phyloP scores from a whole-genome alignment of 352 stramenopile species.

The Globisporangium apiculatum region DNA sequence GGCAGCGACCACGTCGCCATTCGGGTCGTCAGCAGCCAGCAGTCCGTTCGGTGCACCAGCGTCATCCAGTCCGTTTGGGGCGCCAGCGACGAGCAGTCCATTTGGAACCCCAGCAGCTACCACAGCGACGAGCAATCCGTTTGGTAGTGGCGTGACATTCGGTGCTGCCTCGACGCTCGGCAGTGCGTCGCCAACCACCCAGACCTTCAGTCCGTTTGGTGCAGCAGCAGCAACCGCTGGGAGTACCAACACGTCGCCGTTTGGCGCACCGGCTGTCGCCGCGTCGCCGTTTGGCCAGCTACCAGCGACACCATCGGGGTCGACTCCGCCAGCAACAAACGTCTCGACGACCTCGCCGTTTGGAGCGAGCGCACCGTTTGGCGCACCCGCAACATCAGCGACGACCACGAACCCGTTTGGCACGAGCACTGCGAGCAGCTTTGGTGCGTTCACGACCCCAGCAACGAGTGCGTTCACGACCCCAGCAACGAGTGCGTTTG shows the following conservation, averaged over 20 bases:
- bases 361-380: neutral
- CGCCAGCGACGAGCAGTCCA: constrained; percentile 1
- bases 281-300: no score
- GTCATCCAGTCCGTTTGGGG: constrained; percentile 10
- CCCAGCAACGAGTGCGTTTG: constrained; percentile 29
- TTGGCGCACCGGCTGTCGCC: constrained; percentile 7
- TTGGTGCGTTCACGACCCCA: constrained; percentile 3
- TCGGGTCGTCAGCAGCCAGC: neutral
- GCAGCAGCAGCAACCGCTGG: constrained; percentile 15
- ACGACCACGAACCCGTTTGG: constrained; percentile 16
- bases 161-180: neutral
- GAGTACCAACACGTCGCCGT: constrained; percentile 8
- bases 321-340: neutral
- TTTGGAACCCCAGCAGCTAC: constrained; percentile 16
- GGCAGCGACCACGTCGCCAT: constrained; percentile 2
- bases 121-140: constrained; percentile 13
- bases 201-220: constrained; percentile 12
- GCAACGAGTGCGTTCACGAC: constrained; percentile 27
- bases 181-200: constrained; percentile 1
- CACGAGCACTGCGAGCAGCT: constrained; percentile 3
- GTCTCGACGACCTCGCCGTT: constrained; percentile 6
- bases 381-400: neutral
- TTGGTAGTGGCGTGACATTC: constrained; percentile 17
- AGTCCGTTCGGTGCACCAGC: constrained; percentile 9
- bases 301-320: no score